phyloP scores from a whole-genome alignment of 108 stramenopile species.

The Nitzschia sp. region DNA sequence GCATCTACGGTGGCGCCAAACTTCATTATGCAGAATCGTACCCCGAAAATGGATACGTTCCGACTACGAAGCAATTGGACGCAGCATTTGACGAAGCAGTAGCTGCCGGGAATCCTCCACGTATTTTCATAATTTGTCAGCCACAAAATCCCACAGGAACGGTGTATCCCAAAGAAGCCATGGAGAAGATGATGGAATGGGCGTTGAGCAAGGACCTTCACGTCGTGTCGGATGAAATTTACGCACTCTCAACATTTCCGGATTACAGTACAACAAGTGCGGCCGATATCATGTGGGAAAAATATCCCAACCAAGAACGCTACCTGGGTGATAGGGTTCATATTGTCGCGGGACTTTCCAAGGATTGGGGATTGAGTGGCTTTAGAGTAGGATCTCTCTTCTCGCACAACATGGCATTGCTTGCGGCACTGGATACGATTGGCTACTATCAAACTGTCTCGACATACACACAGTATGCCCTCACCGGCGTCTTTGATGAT shows the following conservation, averaged over 20 bases:
- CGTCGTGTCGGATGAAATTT: conserved; percentile 45
- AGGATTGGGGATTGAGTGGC: conserved; percentile 51
- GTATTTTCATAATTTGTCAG: conserved; percentile 26
- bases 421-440: conserved; percentile 15
- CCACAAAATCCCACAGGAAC: conserved; percentile 38
- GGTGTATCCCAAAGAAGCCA: conserved; percentile 13
- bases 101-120: conserved; percentile 8
- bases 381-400: conserved; percentile 40
- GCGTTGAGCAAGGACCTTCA: conserved; percentile 31
- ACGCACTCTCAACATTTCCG: conserved; percentile 29
- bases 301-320: not conserved
- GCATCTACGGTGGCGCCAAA: conserved; percentile 4
- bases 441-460: conserved; percentile 13
- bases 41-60: conserved; percentile 5
- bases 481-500: conserved; percentile 20
- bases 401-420: conserved; percentile 31
- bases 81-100: conserved; percentile 1
- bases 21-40: not conserved
- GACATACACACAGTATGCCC: conserved; percentile 12
- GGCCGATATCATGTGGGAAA: conserved; percentile 9
- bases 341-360: conserved; percentile 37
- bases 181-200: conserved; percentile 26
- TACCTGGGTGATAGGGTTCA: conserved; percentile 37
- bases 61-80: conserved; percentile 22
- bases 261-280: conserved; percentile 10